Conservation (phyloP, 108 stramenopile genomes). For the Epipyxis sp. region DNA sequence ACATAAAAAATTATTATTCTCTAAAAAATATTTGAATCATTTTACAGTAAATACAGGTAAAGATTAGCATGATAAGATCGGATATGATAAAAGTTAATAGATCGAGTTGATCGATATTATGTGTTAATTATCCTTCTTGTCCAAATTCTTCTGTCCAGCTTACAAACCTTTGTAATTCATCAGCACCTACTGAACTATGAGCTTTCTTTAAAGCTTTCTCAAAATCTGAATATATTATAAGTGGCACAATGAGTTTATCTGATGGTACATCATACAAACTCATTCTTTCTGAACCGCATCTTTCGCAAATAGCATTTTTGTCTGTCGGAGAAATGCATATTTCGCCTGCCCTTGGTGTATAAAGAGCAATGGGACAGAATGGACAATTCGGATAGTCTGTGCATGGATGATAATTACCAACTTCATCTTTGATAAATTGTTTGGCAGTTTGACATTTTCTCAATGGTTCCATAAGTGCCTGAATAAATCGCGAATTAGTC, state of each 20-base stretch:
- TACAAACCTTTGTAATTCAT: conserved; percentile 81
- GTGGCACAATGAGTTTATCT: conserved; percentile 40
- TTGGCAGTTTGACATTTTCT: conserved; percentile 87
- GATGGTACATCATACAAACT: conserved; percentile 82
- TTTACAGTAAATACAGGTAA: too few relatives aligned
- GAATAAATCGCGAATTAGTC: too few relatives aligned
- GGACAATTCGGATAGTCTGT: conserved; percentile 76
- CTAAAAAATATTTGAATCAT: too few relatives aligned
- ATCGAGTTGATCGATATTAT: too few relatives aligned
- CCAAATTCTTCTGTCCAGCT: conserved; percentile 95
- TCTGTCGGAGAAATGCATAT: conserved; percentile 47
- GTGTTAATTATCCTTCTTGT: conserved; percentile 35
- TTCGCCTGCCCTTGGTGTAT: not conserved
- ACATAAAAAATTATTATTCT: too few relatives aligned
- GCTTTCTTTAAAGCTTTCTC: conserved; percentile 35
- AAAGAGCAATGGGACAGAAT: conserved; percentile 78
- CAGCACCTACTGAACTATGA: conserved; percentile 73
- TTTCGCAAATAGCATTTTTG: conserved; percentile 71
- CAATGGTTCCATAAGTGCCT: conserved; percentile 94
- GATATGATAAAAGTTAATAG: too few relatives aligned
- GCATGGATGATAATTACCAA: conserved; percentile 23
- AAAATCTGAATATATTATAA: conserved; percentile 52
- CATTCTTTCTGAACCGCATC: conserved; percentile 82
- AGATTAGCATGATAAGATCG: too few relatives aligned
- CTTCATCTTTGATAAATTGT: conserved; percentile 59